Evolutionary conservation across 2,329 filamentous ascomycete species (phyloP), one percentile per base, ranked within the genome.

Genomic region (Aspergillus sp.): DNA sequence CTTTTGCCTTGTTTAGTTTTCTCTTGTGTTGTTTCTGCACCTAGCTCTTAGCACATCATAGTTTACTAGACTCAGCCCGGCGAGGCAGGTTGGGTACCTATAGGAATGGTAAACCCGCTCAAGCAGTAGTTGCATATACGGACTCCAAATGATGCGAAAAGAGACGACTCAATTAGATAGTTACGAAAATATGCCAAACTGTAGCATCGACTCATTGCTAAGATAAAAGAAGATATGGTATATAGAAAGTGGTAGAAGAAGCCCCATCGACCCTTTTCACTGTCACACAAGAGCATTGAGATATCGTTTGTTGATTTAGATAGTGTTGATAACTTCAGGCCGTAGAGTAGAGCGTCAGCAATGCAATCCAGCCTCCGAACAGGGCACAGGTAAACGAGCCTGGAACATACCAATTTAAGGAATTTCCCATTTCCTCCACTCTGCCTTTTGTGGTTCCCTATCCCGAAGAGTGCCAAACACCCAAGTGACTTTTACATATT

Each of bases 341-440:
- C 13, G 4, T 11, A 41, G 9, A 15, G 15, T 15, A 41, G 34
- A 41, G 34, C 9, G 34, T 41, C 11, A 41, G 34, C 34, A 41
- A 41, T 13, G 11, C 13, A 3, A 17, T 41, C 9, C 15, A 41
- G 15, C 15, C 30, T 19, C 13, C 19, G 22, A 28, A 50, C 2
- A 19, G 7, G 8, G 15, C 28, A 25, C 8, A 15, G 22, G 9
- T 46, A 59, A 38, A 17, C 8, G 25, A 41, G 25, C 6, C 25
- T 28, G 25, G 25, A 17, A 25, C 61, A 62, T 11, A 68, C 64
- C 61, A 64, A 57, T 66, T 54, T 72, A 19, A 34, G 60, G 9
- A 48, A 46, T 47, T 72, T 71, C 70, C 75, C 74, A 60, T 73
- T 76, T 76, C 75, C 75, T 74, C 75, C 75, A 71, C 74, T 68